Percentiles rank a stretch among this genome's conserved stretches.
Conservation (phyloP, 2,329 filamentous ascomycete species). For the Acrodontium crateriforme region DNA sequence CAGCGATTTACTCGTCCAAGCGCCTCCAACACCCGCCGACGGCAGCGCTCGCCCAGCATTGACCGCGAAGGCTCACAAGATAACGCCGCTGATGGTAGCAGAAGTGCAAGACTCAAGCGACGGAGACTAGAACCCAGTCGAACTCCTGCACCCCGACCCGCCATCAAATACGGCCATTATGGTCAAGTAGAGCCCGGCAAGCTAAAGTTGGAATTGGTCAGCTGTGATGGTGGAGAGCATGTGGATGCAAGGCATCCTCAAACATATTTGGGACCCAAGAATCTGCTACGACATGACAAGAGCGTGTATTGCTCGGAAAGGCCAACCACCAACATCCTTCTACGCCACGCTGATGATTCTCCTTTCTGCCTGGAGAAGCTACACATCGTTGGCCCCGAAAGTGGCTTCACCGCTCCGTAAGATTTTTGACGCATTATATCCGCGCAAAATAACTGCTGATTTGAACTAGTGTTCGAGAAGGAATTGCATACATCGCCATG, state of each 20-base stretch:
- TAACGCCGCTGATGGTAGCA: conserved; percentile 7
- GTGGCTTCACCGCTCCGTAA: conserved; percentile 76
- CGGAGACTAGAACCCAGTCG: conserved; percentile 27
- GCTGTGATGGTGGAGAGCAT: conserved; percentile 69
- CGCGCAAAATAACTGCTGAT: background rate
- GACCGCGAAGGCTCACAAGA: conserved; percentile 5
- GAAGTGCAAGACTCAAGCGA: conserved; percentile 17
- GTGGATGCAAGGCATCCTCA: conserved; percentile 31
- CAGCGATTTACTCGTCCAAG: conserved; percentile 1
- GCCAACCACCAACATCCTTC: conserved; percentile 73
- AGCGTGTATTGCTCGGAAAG: conserved; percentile 84
- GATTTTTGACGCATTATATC: conserved; percentile 18
- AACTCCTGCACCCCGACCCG: conserved; percentile 10
- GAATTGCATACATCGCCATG: conserved; percentile 87
- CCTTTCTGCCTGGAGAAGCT: conserved; percentile 76
- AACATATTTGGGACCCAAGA: conserved; percentile 56
- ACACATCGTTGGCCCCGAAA: conserved; percentile 70
- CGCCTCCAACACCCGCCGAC: conserved; percentile 6
- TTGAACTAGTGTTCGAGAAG: conserved; percentile 74
- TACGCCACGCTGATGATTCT: conserved; percentile 66
- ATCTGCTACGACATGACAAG: conserved; percentile 67
- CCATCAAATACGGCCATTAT: conserved; percentile 68
- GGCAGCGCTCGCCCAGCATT: conserved; percentile 6
- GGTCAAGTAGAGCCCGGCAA: conserved; percentile 76
- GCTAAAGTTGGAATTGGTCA: conserved; percentile 74